These are phyloP conservation scores for Fusarium siculi DNA, from an alignment of 2,329 filamentous ascomycete species.

Conservation along the genomic window DNA sequence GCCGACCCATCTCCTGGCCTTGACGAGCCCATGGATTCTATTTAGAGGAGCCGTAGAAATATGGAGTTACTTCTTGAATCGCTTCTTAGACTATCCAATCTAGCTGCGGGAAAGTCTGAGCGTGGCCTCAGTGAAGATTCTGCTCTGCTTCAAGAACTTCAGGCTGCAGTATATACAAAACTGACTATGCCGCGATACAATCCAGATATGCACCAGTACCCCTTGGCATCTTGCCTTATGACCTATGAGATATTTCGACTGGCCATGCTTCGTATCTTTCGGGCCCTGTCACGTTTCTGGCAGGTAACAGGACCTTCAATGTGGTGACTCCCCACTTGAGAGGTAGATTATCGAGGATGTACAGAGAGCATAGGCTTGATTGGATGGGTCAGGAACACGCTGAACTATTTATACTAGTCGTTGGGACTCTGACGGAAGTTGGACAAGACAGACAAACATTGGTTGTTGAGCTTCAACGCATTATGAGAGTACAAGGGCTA, in stretches of 20 bases:
- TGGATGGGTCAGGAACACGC: rapidly evolving
- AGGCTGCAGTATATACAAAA: neutral
- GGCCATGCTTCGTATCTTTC: neutral
- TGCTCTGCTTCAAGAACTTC: rapidly evolving
- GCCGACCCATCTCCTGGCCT: neutral
- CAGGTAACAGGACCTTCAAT: neutral
- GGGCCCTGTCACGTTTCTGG: neutral
- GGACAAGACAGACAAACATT: neutral
- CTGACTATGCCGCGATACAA: neutral
- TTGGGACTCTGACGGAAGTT: neutral
- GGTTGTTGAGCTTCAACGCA: rapidly evolving
- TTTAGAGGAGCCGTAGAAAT: rapidly evolving
- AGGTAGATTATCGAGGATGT: neutral
- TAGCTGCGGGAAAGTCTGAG: neutral
- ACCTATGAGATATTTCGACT: neutral
- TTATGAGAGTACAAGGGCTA: neutral
- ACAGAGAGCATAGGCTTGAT: rapidly evolving
- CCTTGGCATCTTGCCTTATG: rapidly evolving
- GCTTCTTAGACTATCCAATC: rapidly evolving
- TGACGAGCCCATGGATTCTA: rapidly evolving
- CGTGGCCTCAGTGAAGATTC: neutral
- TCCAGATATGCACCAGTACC: rapidly evolving
- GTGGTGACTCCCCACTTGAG: neutral
- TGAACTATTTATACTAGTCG: neutral
- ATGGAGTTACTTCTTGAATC: rapidly evolving